Conservation (phyloP, 805 yeast genomes). For the Yueomyces sinensis region DNA sequence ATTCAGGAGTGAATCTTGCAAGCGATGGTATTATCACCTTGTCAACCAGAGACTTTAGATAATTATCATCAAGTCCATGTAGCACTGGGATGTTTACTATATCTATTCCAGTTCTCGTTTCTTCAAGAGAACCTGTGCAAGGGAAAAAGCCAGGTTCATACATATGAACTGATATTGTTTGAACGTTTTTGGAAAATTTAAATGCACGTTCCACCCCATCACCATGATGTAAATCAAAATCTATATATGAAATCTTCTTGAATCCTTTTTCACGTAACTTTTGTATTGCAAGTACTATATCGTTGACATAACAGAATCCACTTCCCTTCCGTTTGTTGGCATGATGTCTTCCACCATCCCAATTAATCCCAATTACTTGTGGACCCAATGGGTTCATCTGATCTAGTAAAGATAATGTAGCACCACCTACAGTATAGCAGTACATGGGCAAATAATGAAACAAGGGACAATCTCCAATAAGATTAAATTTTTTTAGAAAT, state of each 20-base stretch:
- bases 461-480: conserved; percentile 50
- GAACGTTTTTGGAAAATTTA: conserved; percentile 37
- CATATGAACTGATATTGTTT: conserved; percentile 52
- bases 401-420: conserved; percentile 39
- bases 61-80: conserved; percentile 41
- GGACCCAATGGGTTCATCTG: conserved; percentile 15
- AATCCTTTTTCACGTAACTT: conserved; percentile 33
- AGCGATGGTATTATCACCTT: conserved; percentile 33
- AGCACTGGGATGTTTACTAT: conserved; percentile 41
- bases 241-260: conserved; percentile 43
- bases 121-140: conserved; percentile 43
- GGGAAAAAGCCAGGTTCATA: conserved; percentile 60
- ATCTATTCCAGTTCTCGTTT: conserved; percentile 27
- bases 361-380: conserved; percentile 38
- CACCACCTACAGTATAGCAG: conserved; percentile 37
- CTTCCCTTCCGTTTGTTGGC: conserved; percentile 40
- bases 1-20: conserved; percentile 31
- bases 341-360: conserved; percentile 78
- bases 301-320: conserved; percentile 68
- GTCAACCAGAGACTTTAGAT: conserved; percentile 26
- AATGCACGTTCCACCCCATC: conserved; percentile 68
- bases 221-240: conserved; percentile 68
- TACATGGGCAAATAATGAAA: conserved; percentile 43
- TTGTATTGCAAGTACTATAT: conserved; percentile 44
- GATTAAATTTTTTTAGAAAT: conserved; percentile 28